Evolutionary conservation across 352 stramenopile species (phyloP), one percentile per base, ranked within the genome.

Genomic region (Globisporangium rhizosaccharum): DNA sequence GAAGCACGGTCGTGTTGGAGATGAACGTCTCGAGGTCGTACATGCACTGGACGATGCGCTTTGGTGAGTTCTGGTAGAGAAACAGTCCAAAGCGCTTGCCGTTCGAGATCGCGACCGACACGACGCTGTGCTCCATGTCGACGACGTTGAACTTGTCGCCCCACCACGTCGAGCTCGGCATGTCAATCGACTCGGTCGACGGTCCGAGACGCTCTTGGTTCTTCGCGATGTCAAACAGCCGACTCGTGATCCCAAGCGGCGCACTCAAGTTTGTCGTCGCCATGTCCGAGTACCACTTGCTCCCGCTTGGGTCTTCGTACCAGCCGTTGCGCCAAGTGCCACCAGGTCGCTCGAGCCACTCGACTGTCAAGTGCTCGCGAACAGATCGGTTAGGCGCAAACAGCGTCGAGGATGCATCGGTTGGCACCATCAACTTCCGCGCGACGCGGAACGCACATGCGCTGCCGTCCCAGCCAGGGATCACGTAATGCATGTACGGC

Each of bases 241-340:
- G 57, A 26, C 67, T 48, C 17, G 50, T 57, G 10, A n/a, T 55
- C 26, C 30, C 30, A 36, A 36, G 30, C 30, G 30, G 30, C 5
- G 30, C 30, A 36, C 30, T 36, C 30, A 36, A 36, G 55, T 58
- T 12, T 23, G 64, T 75, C 33, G 56, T 73, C 10, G 75, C 39
- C 5, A 73, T n/a, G 26, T 73, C 56, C 3, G 61, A 51, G 37
- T 71, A 66, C 70, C 70, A 79, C 20, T 65, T 66, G 1, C 41
- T 51, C 8, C 64, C 56, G 2, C 20, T 45, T 20, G 17, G 30
- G 17, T 66, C 48, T 26, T 79, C 67, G 57, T 74, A 63, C 73
- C 73, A 86, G 15, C 76, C 76, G 36, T 86, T 73, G 18, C 56
- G 53, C 76, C 72, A 79, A 1, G 56, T 42, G 0, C 71, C 69